These are phyloP conservation scores for Lathyrus oleraceus DNA, from an alignment of 306 rosid genomes.

Conservation along the genomic window DNA sequence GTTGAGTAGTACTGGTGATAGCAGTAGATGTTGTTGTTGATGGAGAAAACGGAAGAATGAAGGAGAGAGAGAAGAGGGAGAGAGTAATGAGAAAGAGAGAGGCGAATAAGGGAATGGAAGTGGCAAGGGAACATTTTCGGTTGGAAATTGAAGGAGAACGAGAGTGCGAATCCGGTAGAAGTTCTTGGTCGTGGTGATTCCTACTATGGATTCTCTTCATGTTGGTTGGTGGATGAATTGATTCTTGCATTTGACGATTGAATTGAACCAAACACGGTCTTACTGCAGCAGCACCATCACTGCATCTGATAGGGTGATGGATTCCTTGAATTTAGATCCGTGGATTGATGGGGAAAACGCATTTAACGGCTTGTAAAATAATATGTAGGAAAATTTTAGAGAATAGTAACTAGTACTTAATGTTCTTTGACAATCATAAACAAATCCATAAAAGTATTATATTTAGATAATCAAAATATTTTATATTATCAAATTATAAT, in stretches of 20 bases:
- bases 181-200: not conserved
- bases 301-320: not conserved
- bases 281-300: not conserved
- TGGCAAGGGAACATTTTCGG: not conserved
- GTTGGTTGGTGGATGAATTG: not conserved
- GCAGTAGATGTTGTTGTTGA: not conserved
- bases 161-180: not conserved
- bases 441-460: too few relatives aligned
- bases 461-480: too few relatives aligned
- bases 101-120: conserved; percentile 5
- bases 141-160: not conserved
- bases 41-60: conserved; percentile 9
- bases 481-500: too few relatives aligned
- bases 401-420: not conserved
- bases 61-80: conserved; percentile 26
- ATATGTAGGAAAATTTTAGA: not conserved
- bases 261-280: not conserved
- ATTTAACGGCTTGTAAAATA: not conserved
- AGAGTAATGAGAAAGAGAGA: conserved; percentile 10
- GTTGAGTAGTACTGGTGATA: not conserved
- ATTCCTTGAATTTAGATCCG: conserved; percentile 4
- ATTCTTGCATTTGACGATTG: not conserved
- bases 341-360: not conserved
- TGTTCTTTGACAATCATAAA: too few relatives aligned
- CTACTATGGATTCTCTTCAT: conserved; percentile 28